A percentile compares a stretch with the other conserved stretches of the same genome.
These are phyloP conservation scores for Mortierella alpina DNA, from an alignment of 192 early-diverging fungal genomes.

Conservation along the genomic window DNA sequence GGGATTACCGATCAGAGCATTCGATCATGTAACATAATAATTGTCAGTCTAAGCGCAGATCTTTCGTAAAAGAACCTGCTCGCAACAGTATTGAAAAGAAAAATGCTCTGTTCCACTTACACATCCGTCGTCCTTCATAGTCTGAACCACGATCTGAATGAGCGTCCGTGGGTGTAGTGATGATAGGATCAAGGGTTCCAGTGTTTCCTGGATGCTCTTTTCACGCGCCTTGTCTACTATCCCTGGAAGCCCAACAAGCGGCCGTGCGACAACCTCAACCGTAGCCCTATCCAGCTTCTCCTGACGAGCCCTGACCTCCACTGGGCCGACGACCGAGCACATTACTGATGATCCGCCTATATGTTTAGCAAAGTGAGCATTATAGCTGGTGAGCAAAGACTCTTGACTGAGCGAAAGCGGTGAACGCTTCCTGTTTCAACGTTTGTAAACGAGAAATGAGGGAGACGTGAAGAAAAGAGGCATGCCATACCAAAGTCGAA, in stretches of 20 bases:
- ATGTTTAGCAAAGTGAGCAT: neutral
- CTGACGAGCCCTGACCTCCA: conserved; percentile 86
- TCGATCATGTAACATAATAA: neutral
- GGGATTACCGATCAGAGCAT: neutral
- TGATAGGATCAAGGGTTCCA: conserved; percentile 81
- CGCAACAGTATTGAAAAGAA: neutral
- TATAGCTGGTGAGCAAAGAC: neutral
- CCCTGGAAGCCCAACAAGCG: conserved; percentile 71
- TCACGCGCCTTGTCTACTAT: conserved; percentile 82
- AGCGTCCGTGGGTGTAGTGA: conserved; percentile 87
- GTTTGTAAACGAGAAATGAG: neutral
- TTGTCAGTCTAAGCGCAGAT: neutral
- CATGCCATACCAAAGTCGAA: conserved; percentile 74
- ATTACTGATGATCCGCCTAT: conserved; percentile 79
- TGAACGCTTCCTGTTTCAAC: neutral
- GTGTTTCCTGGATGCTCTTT: conserved; percentile 71
- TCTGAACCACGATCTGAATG: conserved; percentile 89
- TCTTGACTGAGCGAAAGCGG: no score
- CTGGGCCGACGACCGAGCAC: conserved; percentile 87
- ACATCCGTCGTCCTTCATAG: conserved; percentile 85
- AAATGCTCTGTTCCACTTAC: conserved; percentile 58
- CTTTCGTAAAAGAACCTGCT: conserved; percentile 1
- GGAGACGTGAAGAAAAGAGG: neutral
- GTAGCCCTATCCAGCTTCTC: conserved; percentile 90
- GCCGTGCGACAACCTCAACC: conserved; percentile 83